Percentiles rank a stretch among this genome's conserved stretches.
These are phyloP conservation scores for Vitis labrusca DNA, from an alignment of 164 flowering plant genomes.

Conservation along the genomic window DNA sequence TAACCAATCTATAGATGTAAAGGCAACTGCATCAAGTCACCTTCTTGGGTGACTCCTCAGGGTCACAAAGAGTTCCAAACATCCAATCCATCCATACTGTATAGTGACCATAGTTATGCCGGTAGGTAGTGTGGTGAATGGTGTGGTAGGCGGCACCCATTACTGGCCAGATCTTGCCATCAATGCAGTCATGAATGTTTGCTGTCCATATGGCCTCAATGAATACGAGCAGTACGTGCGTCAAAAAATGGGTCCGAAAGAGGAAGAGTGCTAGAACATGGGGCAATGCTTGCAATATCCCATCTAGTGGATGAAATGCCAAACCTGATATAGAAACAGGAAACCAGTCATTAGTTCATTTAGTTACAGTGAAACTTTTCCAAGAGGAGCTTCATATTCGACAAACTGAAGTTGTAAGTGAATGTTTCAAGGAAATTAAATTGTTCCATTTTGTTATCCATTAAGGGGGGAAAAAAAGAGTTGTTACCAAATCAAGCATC, in stretches of 20 bases:
- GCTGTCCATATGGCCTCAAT: constrained; percentile 90
- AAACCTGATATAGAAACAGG: constrained; percentile 46
- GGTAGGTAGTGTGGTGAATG: constrained; percentile 93
- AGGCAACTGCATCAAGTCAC: constrained; percentile 16
- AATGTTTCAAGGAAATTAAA: no score
- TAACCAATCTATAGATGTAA: background rate
- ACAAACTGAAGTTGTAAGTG: no score
- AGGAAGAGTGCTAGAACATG: constrained; percentile 81
- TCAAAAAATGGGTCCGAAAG: constrained; percentile 72
- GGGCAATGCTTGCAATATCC: constrained; percentile 88
- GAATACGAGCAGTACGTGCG: constrained; percentile 74
- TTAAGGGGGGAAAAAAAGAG: no score
- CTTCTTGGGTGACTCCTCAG: constrained; percentile 43
- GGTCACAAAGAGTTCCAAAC: constrained; percentile 90
- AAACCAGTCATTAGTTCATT: background rate
- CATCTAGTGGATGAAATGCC: constrained; percentile 96
- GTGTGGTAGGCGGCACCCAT: constrained; percentile 99
- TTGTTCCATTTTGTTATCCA: no score
- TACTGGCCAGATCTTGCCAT: constrained; percentile 84
- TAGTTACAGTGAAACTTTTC: no score
- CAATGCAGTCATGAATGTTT: constrained; percentile 92
- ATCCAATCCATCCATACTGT: constrained; percentile 98
- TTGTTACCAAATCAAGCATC: no score
- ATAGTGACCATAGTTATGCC: constrained; percentile 92
- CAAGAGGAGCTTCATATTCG: no score